Percentiles rank a stretch among this genome's conserved stretches.
Evolutionary conservation across 306 rosid species (phyloP).

Genomic region (Crotalaria pallida): DNA sequence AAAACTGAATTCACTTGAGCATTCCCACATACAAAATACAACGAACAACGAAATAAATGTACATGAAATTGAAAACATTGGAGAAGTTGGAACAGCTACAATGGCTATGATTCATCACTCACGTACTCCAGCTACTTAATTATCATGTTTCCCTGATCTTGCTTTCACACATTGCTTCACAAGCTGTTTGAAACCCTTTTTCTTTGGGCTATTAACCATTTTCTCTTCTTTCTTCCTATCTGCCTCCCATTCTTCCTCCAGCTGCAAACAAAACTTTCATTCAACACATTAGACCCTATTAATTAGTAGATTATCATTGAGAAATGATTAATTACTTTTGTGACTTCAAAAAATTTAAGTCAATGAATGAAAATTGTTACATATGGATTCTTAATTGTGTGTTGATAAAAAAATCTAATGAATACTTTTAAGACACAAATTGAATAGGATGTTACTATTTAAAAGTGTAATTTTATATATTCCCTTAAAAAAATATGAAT

Average conservation of each 20-base stretch:
- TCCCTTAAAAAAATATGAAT: too few relatives aligned
- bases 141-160: neutral
- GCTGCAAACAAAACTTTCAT: constrained; percentile 49
- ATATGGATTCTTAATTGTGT: too few relatives aligned
- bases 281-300: neutral
- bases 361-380: too few relatives aligned
- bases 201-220: constrained; percentile 18
- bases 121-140: constrained; percentile 7
- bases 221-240: constrained; percentile 29
- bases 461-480: too few relatives aligned
- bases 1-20: neutral
- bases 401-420: too few relatives aligned
- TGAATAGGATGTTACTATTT: too few relatives aligned
- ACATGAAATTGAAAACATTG: neutral
- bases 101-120: neutral
- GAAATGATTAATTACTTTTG: too few relatives aligned
- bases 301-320: too few relatives aligned
- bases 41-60: neutral
- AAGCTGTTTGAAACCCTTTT: constrained; percentile 47
- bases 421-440: too few relatives aligned
- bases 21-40: neutral
- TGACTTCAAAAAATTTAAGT: too few relatives aligned
- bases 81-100: neutral
- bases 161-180: constrained; percentile 40
- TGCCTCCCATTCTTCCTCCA: constrained; percentile 41